phyloP scores from a whole-genome alignment of 192 early-diverging fungal genomes.

The Diversispora epigaea region DNA sequence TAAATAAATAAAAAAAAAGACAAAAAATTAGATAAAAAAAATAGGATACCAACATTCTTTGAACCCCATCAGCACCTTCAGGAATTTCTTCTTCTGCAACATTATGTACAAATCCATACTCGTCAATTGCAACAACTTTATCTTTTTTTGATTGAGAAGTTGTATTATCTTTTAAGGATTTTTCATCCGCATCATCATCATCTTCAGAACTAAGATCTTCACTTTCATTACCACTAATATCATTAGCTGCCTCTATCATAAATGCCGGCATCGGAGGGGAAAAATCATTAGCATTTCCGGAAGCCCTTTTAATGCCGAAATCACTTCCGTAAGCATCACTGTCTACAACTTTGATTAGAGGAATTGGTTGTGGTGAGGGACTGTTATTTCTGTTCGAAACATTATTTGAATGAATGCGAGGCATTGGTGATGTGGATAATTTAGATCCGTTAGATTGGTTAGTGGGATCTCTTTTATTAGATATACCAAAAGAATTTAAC shows the following conservation, averaged over 20 bases:
- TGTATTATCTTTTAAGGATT: background rate
- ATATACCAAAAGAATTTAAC: no score
- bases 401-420: no score
- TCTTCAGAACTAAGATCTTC: slow-evolving; percentile 25
- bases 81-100: slow-evolving; percentile 32
- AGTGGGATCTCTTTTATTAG: no score
- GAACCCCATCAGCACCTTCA: slow-evolving; percentile 38
- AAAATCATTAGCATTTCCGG: background rate
- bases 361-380: no score
- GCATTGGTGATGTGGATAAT: no score
- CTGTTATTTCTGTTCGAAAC: no score
- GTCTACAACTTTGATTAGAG: background rate
- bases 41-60: slow-evolving; percentile 33
- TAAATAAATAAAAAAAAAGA: background rate
- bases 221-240: slow-evolving; percentile 17
- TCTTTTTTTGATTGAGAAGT: slow-evolving; percentile 31
- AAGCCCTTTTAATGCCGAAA: background rate
- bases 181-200: background rate
- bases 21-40: background rate
- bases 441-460: no score
- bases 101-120: slow-evolving; percentile 39
- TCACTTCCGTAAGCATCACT: background rate
- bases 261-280: background rate
- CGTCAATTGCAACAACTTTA: slow-evolving; percentile 32
- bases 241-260: background rate